phyloP scores from a whole-genome alignment of 1,284 basidiomycete species.

The Inonotus hispidus region DNA sequence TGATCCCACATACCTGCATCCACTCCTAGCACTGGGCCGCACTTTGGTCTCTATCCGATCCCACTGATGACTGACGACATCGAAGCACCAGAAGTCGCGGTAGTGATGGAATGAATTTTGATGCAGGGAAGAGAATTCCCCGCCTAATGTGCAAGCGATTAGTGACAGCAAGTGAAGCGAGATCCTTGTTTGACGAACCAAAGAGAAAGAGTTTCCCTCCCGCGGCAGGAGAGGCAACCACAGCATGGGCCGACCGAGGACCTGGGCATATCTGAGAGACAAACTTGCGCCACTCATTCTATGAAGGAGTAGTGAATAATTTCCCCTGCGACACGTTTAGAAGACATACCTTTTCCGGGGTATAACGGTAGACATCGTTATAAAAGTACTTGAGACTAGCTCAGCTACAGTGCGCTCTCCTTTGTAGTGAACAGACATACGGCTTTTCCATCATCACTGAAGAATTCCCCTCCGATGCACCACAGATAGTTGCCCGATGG shows the following conservation, averaged over 20 bases:
- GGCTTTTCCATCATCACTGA: slow-evolving; percentile 76
- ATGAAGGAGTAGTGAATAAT: not conserved
- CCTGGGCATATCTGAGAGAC: slow-evolving; percentile 79
- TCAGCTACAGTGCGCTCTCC: too few relatives aligned
- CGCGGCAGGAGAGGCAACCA: slow-evolving; percentile 63
- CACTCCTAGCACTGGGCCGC: slow-evolving; percentile 77
- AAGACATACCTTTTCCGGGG: slow-evolving; percentile 62
- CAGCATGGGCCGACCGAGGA: slow-evolving; percentile 80
- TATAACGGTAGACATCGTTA: slow-evolving; percentile 77
- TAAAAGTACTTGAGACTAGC: slow-evolving; percentile 57
- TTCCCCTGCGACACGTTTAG: not conserved
- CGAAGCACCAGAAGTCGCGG: slow-evolving; percentile 82
- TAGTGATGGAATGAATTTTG: slow-evolving; percentile 92
- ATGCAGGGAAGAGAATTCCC: slow-evolving; percentile 81
- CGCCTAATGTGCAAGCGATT: slow-evolving; percentile 40
- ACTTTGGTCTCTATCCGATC: slow-evolving; percentile 85
- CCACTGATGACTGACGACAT: slow-evolving; percentile 74
- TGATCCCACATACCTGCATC: slow-evolving; percentile 56
- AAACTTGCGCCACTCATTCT: slow-evolving; percentile 86
- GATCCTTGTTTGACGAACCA: slow-evolving; percentile 37
- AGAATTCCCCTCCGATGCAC: slow-evolving; percentile 82
- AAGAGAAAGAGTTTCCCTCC: slow-evolving; percentile 85
- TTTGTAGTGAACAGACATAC: slow-evolving; percentile 35
- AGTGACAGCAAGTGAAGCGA: slow-evolving; percentile 1
- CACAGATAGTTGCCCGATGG: slow-evolving; percentile 76